Evolutionary conservation across 257 asterid genomes (phyloP).

Genomic region (Verbascum thapsus): DNA sequence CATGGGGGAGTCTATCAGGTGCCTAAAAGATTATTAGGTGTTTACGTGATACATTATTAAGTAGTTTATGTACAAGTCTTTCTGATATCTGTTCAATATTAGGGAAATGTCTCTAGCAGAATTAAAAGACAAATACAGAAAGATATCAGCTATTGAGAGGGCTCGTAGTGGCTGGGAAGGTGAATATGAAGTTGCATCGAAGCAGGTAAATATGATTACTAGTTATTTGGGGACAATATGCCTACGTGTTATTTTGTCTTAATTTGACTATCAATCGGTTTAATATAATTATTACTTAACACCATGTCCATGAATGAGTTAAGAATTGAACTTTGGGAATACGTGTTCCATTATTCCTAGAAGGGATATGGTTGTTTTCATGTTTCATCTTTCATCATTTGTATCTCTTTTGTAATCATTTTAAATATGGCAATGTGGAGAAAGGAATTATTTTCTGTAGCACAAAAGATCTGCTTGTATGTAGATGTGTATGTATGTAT

Average conservation of each 20-base stretch:
- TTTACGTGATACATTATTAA: slow-evolving; percentile 21
- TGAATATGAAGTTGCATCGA: slow-evolving; percentile 78
- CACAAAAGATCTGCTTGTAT: neutral
- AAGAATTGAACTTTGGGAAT: neutral
- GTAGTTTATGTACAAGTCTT: slow-evolving; percentile 28
- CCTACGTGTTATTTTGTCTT: slow-evolving; percentile 9
- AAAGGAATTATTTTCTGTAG: neutral
- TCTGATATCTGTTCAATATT: slow-evolving; percentile 33
- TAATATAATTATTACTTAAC: neutral
- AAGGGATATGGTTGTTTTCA: slow-evolving; percentile 21
- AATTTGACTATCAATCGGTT: slow-evolving; percentile 7
- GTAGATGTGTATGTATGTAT: neutral
- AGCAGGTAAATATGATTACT: slow-evolving; percentile 56
- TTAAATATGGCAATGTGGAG: neutral
- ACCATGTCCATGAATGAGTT: slow-evolving; percentile 14
- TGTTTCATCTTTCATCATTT: neutral
- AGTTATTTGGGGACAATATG: slow-evolving; percentile 6
- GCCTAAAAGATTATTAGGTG: slow-evolving; percentile 24
- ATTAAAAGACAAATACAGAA: slow-evolving; percentile 82
- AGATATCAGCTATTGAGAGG: slow-evolving; percentile 59
- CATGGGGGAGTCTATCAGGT: slow-evolving; percentile 94
- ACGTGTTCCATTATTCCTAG: slow-evolving; percentile 7
- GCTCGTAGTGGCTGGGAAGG: slow-evolving; percentile 88
- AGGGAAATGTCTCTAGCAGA: slow-evolving; percentile 95
- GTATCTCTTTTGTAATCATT: neutral